A percentile compares a stretch with the other conserved stretches of the same genome.
These are phyloP conservation scores for Casuarina glauca DNA, from an alignment of 306 rosid genomes.

Conservation along the genomic window DNA sequence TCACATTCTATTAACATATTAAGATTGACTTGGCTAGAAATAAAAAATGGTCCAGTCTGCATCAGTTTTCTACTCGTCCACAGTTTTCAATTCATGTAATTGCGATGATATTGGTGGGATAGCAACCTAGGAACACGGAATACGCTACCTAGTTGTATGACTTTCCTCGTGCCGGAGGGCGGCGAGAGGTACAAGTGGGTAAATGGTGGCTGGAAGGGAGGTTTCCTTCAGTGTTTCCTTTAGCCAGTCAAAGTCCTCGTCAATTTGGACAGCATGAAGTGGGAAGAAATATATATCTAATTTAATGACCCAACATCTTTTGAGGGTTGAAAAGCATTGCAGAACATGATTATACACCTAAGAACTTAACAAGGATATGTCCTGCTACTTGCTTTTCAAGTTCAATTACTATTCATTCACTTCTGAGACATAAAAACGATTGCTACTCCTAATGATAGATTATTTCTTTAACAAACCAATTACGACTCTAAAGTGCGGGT, in stretches of 20 bases:
- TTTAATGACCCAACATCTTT: neutral
- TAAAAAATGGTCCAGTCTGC: no score
- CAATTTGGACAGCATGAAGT: neutral
- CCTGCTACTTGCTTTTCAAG: no score
- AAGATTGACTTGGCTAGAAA: no score
- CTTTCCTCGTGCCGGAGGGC: neutral
- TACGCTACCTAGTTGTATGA: neutral
- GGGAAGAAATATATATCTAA: neutral
- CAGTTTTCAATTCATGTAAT: neutral
- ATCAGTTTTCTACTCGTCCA: no score
- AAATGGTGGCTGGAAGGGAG: neutral
- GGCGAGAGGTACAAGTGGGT: neutral
- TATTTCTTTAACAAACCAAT: no score
- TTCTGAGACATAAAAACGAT: no score
- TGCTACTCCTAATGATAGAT: no score
- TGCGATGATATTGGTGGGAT: neutral
- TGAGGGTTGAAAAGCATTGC: neutral
- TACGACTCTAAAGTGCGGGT: no score
- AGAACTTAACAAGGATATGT: no score
- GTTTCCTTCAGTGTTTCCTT: neutral
- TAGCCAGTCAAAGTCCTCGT: neutral
- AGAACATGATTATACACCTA: no score
- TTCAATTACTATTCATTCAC: no score
- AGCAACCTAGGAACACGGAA: neutral
- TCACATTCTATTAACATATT: no score